Conservation (phyloP, 495 filamentous ascomycete genomes). For the Lasiosphaeriaceae sp. region DNA sequence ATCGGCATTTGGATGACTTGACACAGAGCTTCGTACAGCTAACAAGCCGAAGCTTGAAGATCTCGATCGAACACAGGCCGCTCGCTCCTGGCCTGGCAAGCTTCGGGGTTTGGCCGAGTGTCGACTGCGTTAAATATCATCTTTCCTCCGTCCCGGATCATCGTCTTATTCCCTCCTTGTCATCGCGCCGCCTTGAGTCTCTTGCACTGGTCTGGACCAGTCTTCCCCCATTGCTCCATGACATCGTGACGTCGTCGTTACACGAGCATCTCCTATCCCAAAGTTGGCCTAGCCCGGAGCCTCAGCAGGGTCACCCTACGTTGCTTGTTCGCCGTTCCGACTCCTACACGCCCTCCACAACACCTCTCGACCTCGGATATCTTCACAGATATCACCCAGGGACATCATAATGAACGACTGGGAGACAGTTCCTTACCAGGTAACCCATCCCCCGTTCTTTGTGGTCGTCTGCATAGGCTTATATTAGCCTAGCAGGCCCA, state of each 20-base stretch:
- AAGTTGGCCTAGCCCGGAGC: conserved; percentile 1
- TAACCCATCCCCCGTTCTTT: background rate
- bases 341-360: too few species aligned
- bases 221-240: background rate
- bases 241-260: conserved; percentile 5
- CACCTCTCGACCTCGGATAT: background rate
- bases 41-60: background rate
- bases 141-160: background rate
- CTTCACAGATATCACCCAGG: background rate
- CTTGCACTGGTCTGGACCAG: background rate
- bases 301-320: background rate
- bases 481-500: background rate
- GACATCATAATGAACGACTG: conserved; percentile 21
- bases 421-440: conserved; percentile 22
- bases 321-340: too few species aligned
- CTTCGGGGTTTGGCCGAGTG: background rate
- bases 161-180: conserved; percentile 1
- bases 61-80: background rate
- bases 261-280: conserved; percentile 8
- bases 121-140: conserved; percentile 8
- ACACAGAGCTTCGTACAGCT: conserved; percentile 1
- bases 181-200: background rate
- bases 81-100: background rate
- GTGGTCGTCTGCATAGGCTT: background rate
- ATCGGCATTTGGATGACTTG: background rate